Base-by-base conservation (phyloP, 768 basidiomycete species). In the Boletus tomentosulus region DNA sequence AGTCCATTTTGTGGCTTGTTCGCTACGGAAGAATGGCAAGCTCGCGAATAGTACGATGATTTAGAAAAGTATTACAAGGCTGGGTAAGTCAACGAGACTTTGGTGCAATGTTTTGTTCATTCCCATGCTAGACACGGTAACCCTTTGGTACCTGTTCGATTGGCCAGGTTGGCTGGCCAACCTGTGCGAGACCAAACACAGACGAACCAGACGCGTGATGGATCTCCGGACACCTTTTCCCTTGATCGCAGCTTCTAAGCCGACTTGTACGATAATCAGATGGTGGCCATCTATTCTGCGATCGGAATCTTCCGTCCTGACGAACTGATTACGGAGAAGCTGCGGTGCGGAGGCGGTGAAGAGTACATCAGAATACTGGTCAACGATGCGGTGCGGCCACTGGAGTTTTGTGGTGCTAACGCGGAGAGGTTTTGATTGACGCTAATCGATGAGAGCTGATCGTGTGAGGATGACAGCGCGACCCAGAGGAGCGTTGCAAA, bases 181-280 rank as follows among this genome's bases (percentile, higher is more conserved):
- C 79, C 83, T 1, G 86, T 90, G 25, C 65, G 64, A 37, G 89
- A 92, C 68, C 62, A 77, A 57, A 92, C 89, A 0, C 86, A 87
- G 60, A 89, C 87, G 3, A 92, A 92, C 69, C 69, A 69, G 11
- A 92, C 90, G 1, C 77, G 93, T 33, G 84, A 87, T 63, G 60
- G 72, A 0, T 76, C 79, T 7, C 80, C 83, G 0, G 60, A 61
- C 9, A 90, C 88, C 0, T 94, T 94, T 72, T 90, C 91, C 0
- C 76, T 89, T 6, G 62, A 83, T 54, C 78, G 80, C 55, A 74
- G 73, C 6, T 63, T 90, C 47, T 89, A 88, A 62, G 84, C 80
- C 16, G 90, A 94, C 69, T 92, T 93, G 12, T 92, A 94, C 67
- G 92, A 93, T 65, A 90, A 92, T 66, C 76, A 87, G 63, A 89